Conservation (phyloP, 345 rosid genomes). For the Brassica juncea region DNA sequence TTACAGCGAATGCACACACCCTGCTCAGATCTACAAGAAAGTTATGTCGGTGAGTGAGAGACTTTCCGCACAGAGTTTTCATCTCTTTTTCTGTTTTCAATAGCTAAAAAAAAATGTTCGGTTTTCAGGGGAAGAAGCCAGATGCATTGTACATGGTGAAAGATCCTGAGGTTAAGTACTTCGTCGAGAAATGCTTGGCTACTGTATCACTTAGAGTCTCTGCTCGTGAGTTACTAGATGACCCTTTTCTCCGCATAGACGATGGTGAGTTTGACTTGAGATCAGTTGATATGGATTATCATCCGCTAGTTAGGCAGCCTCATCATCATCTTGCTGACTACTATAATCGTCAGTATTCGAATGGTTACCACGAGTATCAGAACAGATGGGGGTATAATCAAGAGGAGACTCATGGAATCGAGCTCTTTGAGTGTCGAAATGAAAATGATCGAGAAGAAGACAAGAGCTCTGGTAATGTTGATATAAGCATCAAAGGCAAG, state of each 20-base stretch:
- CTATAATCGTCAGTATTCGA: constrained; percentile 52
- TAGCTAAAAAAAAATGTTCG: constrained; percentile 20
- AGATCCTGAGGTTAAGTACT: constrained; percentile 83
- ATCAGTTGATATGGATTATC: constrained; percentile 48
- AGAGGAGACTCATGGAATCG: constrained; percentile 68
- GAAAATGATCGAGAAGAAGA: constrained; percentile 55
- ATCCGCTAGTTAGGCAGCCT: constrained; percentile 60
- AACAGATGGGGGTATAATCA: constrained; percentile 62
- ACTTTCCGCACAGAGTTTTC: neutral
- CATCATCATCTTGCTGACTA: constrained; percentile 44
- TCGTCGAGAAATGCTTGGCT: constrained; percentile 93
- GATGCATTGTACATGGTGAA: constrained; percentile 87
- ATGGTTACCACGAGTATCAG: constrained; percentile 45
- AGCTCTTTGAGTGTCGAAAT: constrained; percentile 61
- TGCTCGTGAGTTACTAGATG: constrained; percentile 83
- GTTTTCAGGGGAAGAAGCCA: constrained; percentile 87
- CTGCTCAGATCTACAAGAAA: constrained; percentile 99
- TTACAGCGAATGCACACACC: constrained; percentile 86
- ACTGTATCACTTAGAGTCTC: constrained; percentile 87
- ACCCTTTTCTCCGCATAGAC: constrained; percentile 75
- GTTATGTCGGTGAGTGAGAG: constrained; percentile 75
- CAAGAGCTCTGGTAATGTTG: constrained; percentile 63
- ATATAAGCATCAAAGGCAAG: constrained; percentile 86
- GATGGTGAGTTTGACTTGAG: constrained; percentile 61
- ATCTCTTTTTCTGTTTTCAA: constrained; percentile 16